Conservation (phyloP, 202 grass and related monocot genomes). For the Eragrostis tef region DNA sequence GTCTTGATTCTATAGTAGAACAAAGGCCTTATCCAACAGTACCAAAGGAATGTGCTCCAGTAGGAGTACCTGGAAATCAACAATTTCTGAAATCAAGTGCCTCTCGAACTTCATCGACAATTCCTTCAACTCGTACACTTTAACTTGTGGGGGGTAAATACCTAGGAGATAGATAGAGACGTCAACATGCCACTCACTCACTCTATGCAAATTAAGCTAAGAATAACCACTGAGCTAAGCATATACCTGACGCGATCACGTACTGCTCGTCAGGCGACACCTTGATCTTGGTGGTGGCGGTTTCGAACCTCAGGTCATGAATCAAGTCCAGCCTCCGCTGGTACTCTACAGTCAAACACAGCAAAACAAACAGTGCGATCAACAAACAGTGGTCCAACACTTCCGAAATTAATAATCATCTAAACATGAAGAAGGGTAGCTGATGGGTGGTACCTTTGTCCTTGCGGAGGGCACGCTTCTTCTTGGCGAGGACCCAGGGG, state of each 20-base stretch:
- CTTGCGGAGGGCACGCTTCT: conserved; percentile 76
- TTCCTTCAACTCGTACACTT: conserved; percentile 88
- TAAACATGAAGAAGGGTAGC: not conserved
- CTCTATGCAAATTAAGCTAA: conserved; percentile 8
- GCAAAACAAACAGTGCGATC: not conserved
- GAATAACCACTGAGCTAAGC: not conserved
- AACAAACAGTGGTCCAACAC: not conserved
- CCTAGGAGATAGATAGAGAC: conserved; percentile 46
- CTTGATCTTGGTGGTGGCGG: conserved; percentile 75
- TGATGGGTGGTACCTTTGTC: conserved; percentile 49
- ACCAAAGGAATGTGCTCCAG: not conserved
- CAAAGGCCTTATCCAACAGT: not conserved
- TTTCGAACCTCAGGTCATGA: conserved; percentile 87
- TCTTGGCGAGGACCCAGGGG: conserved; percentile 71
- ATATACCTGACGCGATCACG: conserved; percentile 80
- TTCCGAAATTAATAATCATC: no score
- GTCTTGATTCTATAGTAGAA: not conserved
- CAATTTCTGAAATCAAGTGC: conserved; percentile 86
- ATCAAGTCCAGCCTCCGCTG: conserved; percentile 79
- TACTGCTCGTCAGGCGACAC: conserved; percentile 75
- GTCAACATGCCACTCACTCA: not conserved
- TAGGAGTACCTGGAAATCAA: conserved; percentile 79
- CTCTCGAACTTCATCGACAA: conserved; percentile 94
- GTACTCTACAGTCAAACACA: conserved; percentile 51
- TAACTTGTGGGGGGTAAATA: conserved; percentile 94